Conservation (phyloP, 495 filamentous ascomycete genomes). For the Xylaria acuta region DNA sequence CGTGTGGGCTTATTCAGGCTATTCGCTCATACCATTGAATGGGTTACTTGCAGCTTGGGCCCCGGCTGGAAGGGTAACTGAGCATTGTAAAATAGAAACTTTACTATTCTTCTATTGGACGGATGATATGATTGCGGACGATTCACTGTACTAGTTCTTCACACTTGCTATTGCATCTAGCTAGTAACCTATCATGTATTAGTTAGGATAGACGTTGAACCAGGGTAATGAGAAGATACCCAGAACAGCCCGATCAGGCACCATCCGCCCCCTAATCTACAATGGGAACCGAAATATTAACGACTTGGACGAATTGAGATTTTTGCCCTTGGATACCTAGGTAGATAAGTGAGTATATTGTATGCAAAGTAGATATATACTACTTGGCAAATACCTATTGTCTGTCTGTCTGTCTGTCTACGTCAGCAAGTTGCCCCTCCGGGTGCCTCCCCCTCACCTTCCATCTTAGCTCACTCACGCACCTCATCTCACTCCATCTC, state of each 20-base stretch:
- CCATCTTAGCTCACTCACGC: not conserved
- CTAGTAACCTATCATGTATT: not conserved
- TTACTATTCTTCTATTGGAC: not conserved
- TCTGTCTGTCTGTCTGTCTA: not conserved
- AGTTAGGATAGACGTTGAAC: constrained; percentile 2
- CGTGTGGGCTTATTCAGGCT: not conserved
- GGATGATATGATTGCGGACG: constrained; percentile 5
- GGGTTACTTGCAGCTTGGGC: not conserved
- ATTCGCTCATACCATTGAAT: not conserved
- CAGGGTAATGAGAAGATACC: constrained; percentile 17
- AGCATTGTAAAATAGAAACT: constrained; percentile 15
- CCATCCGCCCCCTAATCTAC: not conserved
- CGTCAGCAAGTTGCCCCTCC: not conserved
- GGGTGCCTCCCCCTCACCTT: not conserved
- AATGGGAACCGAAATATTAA: not conserved
- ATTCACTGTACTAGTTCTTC: not conserved
- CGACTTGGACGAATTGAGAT: not conserved
- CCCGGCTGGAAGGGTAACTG: not conserved
- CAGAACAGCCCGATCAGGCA: not conserved
- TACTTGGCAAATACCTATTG: not conserved
- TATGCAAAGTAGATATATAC: not conserved
- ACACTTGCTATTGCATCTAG: not conserved
- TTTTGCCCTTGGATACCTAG: too few relatives aligned
- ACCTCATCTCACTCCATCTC: not conserved
- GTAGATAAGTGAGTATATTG: not conserved